phyloP scores from a whole-genome alignment of 805 yeast species.

The Kuraishia molischiana region DNA sequence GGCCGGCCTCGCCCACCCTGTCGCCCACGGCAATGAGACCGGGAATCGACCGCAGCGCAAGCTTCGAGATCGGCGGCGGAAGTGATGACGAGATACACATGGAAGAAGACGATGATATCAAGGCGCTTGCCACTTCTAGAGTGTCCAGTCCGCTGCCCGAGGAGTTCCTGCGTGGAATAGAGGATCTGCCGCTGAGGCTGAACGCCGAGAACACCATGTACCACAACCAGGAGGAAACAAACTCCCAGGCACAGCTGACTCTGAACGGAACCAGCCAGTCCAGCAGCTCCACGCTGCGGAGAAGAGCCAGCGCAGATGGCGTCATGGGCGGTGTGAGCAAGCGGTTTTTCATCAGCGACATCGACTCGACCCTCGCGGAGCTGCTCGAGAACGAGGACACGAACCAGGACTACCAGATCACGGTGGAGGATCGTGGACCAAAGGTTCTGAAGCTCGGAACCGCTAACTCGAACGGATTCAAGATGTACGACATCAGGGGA shows the following conservation, averaged over 20 bases:
- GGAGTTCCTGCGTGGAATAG: neutral
- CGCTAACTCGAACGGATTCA: conserved; percentile 74
- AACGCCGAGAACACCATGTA: neutral
- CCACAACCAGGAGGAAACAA: neutral
- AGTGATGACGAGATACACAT: too few species aligned
- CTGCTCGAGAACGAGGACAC: conserved; percentile 75
- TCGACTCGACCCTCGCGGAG: conserved; percentile 61
- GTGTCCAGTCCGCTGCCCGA: neutral
- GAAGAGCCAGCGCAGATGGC: conserved; percentile 50
- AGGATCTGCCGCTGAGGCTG: neutral
- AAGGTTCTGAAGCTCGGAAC: conserved; percentile 76
- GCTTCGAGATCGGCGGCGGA: neutral
- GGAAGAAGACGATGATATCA: neutral
- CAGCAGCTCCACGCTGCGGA: conserved; percentile 11
- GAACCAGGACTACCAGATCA: conserved; percentile 74
- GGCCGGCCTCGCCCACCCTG: neutral
- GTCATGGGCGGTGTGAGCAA: conserved; percentile 24
- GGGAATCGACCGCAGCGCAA: neutral
- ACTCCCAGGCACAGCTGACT: neutral
- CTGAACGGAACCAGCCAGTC: neutral
- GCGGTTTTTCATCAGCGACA: conserved; percentile 63
- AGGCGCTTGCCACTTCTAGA: neutral
- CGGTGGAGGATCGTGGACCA: conserved; percentile 79
- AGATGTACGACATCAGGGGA: conserved; percentile 67
- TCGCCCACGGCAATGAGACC: neutral